Percentiles rank a stretch among this genome's conserved stretches.
Evolutionary conservation across 176 grass and related monocot genomes (phyloP).

Genomic region (Guadua angustifolia): DNA sequence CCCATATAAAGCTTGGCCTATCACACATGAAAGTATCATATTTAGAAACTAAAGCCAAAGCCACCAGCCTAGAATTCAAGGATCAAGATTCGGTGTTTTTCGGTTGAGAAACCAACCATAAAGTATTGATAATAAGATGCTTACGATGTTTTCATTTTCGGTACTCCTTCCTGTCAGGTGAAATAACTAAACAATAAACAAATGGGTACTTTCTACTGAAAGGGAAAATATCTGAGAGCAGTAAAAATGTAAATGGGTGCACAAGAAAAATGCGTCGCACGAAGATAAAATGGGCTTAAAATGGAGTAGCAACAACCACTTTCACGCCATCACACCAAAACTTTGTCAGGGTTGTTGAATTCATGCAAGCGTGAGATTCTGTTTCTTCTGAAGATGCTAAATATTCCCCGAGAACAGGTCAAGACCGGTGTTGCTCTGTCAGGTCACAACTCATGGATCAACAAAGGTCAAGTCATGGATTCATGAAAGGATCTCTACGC

Average conservation of each 20-base stretch:
- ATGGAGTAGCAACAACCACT: constrained; percentile 23
- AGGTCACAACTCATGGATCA: not conserved
- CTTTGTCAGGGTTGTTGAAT: not conserved
- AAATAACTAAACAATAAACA: not conserved
- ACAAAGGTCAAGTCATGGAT: not conserved
- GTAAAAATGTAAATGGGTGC: constrained; percentile 18
- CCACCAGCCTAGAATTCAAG: not conserved
- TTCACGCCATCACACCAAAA: not conserved
- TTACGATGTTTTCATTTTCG: not conserved
- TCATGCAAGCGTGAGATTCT: not conserved
- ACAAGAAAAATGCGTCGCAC: constrained; percentile 28
- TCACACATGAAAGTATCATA: not conserved
- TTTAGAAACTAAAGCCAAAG: not conserved
- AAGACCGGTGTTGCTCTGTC: not conserved
- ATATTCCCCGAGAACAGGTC: constrained; percentile 13
- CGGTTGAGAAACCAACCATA: not conserved
- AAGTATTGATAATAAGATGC: not conserved
- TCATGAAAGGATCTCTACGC: not conserved
- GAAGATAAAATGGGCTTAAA: not conserved
- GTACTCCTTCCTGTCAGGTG: not conserved
- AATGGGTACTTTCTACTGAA: not conserved
- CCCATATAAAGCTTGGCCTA: not conserved
- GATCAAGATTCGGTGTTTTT: not conserved
- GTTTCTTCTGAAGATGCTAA: constrained; percentile 23
- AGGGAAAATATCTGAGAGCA: not conserved